Base-by-base conservation (phyloP, 1,284 basidiomycete genomes). In the Boletus smithii region DNA sequence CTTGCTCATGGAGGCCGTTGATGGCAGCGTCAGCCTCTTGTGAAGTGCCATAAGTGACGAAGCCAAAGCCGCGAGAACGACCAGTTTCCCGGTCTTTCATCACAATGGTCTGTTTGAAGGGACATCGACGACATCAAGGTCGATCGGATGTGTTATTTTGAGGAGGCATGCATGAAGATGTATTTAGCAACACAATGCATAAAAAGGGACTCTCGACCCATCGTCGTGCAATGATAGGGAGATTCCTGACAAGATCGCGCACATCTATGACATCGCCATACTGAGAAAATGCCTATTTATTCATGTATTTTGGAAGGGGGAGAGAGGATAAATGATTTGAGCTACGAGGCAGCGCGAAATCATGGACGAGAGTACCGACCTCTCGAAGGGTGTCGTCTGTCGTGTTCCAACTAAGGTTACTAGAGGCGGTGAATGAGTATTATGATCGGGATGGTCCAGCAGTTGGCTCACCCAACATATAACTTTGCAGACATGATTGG, bases 61-160 rank as follows among this genome's bases (percentile, higher is more conserved):
- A 97, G 57, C 93, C 94, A 71, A 97, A 97, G 66, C 94, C 91
- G 66, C 94, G 91, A 58, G 93, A 95, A 65, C 93, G 91, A 59
- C 90, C 89, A 55, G 94, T 95, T 67, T 95, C 93, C 65, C 93
- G 90, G 74, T 97, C 94, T 75, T 89, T 90, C 93, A 95, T 95
- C 73, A 97, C 93, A 71, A 93, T 90, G 61, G 85, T 87, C 90
- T 93, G 56, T 68, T 54, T 46, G 48, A 39, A 46, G n/a, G 16
- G 29, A 58, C 31, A 33, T 22, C 24, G 26, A 46, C 29, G 43
- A 50, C 45, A 49, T 40, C 42, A 51, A 34, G 46, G 48, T 35
- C 45, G 48, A 44, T 46, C 41, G 23, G 37, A 48, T 35, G 53
- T 34, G 41, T 32, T 17, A 42, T 31, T 49, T 50, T 34, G 46